Base-by-base conservation (phyloP, 179 eudicot genomes). In the Silene vulgaris region DNA sequence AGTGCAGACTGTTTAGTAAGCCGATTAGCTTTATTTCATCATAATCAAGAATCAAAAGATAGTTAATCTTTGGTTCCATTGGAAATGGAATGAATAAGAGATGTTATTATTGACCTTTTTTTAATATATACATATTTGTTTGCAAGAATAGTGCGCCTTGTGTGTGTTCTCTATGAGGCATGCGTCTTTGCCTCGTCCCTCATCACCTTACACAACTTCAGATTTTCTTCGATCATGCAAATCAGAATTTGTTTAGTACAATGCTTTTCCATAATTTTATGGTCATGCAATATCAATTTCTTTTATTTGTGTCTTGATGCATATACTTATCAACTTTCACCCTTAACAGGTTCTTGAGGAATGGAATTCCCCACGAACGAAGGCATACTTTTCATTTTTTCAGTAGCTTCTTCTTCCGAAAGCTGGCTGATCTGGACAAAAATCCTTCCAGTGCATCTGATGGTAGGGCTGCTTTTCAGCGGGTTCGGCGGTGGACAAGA, bases 401-500 rank as follows among this genome's bases (percentile, higher is more conserved):
- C 73, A 96, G 91, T 77, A 87, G 98, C 84, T 96, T 96, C 82
- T 93, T 96, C 85, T 96, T 96, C 72, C 85, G 96, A 48, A 96
- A 96, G 86, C 87, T 96, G 73, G 92, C 91, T 75, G 99, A 96
- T 83, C 90, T 87, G 67, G 98, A 93, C 77, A 96, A 91, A 84
- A 90, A 88, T 75, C 88, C 97, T 26, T 75, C 86, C 11, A 85
- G 96, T 79, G 84, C 85, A 69, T 86, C 84, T 77, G 94, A 93
- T 43, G 88, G 92, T 85, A 87, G 82, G 85, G 97, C 97, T 80
- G 98, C 93, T 74, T 96, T 90, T 85, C 97, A 80, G 78, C 91
- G 99, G 79, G 98, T 96, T 83, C 96, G 98, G 50, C 93, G 91
- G 83, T 96, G 99, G 99, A 93, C 99, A 23, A 86, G 98, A 84